Conservation (phyloP, 1,284 basidiomycete species). For the Fomitopsis betulina region DNA sequence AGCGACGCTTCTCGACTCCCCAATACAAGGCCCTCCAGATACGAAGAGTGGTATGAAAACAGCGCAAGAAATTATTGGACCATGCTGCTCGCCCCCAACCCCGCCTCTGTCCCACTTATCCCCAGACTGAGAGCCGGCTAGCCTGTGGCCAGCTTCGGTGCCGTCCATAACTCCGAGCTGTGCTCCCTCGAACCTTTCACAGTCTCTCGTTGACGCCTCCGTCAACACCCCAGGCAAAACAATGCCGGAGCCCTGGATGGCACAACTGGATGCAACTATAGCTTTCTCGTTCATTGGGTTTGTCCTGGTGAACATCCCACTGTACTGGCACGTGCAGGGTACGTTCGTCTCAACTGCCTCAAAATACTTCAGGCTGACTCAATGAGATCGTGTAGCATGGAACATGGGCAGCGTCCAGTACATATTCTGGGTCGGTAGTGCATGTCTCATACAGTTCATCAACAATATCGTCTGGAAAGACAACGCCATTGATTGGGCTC, state of each 20-base stretch:
- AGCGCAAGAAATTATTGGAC: neutral
- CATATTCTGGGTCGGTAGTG: conserved; percentile 57
- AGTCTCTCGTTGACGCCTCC: neutral
- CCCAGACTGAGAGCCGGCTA: neutral
- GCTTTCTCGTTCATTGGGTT: conserved; percentile 46
- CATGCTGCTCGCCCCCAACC: neutral
- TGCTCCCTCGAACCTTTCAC: neutral
- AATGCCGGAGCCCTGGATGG: conserved; percentile 2
- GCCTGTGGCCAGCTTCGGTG: no score
- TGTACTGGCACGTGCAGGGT: conserved; percentile 59
- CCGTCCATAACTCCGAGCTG: neutral
- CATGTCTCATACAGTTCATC: conserved; percentile 53
- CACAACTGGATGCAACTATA: conserved; percentile 1
- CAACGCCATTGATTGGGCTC: conserved; percentile 49
- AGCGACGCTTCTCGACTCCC: neutral
- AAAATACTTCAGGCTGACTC: neutral
- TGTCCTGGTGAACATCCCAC: conserved; percentile 43
- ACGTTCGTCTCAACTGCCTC: conserved; percentile 3
- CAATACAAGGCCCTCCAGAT: neutral
- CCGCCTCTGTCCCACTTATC: neutral
- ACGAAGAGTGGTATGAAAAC: neutral
- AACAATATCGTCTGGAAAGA: conserved; percentile 66
- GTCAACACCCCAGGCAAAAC: neutral
- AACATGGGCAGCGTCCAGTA: conserved; percentile 60
- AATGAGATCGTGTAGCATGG: conserved; percentile 23